A percentile compares a stretch with the other conserved stretches of the same genome.
phyloP scores from a whole-genome alignment of 225 moss, liverwort and hornwort genomes.

The Marchantia polymorpha region DNA sequence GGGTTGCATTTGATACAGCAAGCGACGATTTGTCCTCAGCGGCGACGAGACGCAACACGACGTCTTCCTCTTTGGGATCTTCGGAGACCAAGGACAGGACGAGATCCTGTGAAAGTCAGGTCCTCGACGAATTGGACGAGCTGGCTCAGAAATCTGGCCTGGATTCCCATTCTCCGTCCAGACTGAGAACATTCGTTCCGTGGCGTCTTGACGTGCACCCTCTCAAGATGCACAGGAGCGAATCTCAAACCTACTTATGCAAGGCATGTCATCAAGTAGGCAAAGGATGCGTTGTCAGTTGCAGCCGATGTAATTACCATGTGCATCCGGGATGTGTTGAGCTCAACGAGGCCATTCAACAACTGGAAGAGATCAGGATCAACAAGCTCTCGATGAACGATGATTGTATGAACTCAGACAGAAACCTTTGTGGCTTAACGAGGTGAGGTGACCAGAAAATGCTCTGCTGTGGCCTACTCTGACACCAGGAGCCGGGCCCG shows the following conservation, averaged over 20 bases:
- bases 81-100: neutral
- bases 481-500: too few species aligned
- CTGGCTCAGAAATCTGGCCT: neutral
- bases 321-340: conserved; percentile 31
- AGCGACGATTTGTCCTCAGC: neutral
- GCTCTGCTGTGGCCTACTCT: too few species aligned
- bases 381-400: conserved; percentile 9
- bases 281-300: conserved; percentile 27
- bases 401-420: conserved; percentile 2
- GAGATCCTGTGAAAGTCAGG: neutral
- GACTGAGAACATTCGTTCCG: neutral
- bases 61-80: neutral
- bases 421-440: neutral
- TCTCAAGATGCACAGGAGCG: conserved; percentile 13
- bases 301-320: conserved; percentile 23
- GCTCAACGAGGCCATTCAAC: conserved; percentile 31
- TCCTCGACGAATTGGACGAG: neutral
- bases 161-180: neutral
- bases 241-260: conserved; percentile 8
- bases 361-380: conserved; percentile 28
- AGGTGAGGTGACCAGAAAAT: too few species aligned
- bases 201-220: conserved; percentile 21
- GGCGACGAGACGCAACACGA: neutral
- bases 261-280: conserved; percentile 31
- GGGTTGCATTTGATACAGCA: too few species aligned